A percentile compares a stretch with the other conserved stretches of the same genome.
phyloP scores from a whole-genome alignment of 139 green algal species.

The Astrephomene gubernaculifera region DNA sequence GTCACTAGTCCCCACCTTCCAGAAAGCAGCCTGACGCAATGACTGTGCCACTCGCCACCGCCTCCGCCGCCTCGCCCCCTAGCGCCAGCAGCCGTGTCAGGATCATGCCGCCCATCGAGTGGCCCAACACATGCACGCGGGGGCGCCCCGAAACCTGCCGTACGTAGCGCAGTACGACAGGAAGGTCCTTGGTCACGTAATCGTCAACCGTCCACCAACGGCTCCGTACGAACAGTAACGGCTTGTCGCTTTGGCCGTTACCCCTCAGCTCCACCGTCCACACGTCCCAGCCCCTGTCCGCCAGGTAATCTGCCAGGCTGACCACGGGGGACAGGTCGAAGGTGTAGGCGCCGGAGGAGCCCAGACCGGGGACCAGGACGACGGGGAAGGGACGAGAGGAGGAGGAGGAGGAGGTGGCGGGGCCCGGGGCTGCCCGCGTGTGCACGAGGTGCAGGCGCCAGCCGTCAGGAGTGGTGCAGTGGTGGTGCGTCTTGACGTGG shows the following conservation, averaged over 20 bases:
- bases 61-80: conserved; percentile 39
- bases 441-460: conserved; percentile 63
- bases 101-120: conserved; percentile 60
- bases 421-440: not conserved
- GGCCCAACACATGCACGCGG: conserved; percentile 3
- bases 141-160: not conserved
- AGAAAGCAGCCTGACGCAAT: conserved; percentile 41
- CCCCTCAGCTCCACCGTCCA: conserved; percentile 66
- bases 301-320: conserved; percentile 60
- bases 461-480: conserved; percentile 40
- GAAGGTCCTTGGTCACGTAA: conserved; percentile 56
- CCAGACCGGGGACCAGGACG: conserved; percentile 58
- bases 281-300: conserved; percentile 60
- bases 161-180: conserved; percentile 53
- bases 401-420: not conserved
- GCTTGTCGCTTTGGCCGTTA: conserved; percentile 68
- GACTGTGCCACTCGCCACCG: conserved; percentile 46
- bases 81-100: conserved; percentile 58
- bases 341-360: conserved; percentile 58
- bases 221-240: conserved; percentile 25
- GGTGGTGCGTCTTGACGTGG: conserved; percentile 53
- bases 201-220: conserved; percentile 62
- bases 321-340: conserved; percentile 62
- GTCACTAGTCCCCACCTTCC: conserved; percentile 4
- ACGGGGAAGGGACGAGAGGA: conserved; percentile 6